Base-by-base conservation (phyloP, 2,329 filamentous ascomycete genomes). In the Aspergillus fumigatiaffinis region DNA sequence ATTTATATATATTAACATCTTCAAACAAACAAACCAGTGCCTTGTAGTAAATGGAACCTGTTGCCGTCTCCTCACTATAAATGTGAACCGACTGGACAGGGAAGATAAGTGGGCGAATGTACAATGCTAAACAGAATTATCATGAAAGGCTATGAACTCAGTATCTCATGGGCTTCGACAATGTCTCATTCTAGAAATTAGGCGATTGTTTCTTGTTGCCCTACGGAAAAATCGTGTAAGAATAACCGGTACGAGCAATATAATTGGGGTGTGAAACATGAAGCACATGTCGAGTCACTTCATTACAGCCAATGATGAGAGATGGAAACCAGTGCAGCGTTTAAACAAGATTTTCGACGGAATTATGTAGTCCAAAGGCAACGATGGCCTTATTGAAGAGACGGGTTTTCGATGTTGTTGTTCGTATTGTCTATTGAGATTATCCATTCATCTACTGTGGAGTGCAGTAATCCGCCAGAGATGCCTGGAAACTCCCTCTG, bases 1-100 rank as follows among this genome's bases (percentile, higher is more conserved):
- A 41, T 52, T 28, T 54, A 53, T 49, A 56, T 25, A 50, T 47
- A 50, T 38, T 50, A n/a, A 20, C 21, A 50, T 23, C 32, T 38
- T 38, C 32, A n/a, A 17, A 38, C 14, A n/a, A 38, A 38, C 14
- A 2, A 17, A 17, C 32, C 14, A 6, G 14, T n/a, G 14, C 32
- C 32, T 35, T n/a, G 14, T 17, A 38, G 32, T 5, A 14, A 38
- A 17, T 7, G 14, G 14, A 35, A 5, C 32, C 14, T 35, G 32
- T 35, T 35, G 32, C 12, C 41, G 9, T 20, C 41, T 44, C 41
- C 10, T 44, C 32, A 35, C 29, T 5, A 4, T 12, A 32, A 12
- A 32, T 12, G 10, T 3, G 29, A 32, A 4, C 10, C 9, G 29
- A 32, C 29, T 14, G 12, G 29, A 32, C 29, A 14, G 10, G 12